Conservation (phyloP, 768 basidiomycete genomes). For the Candolleomyces efflorescens region DNA sequence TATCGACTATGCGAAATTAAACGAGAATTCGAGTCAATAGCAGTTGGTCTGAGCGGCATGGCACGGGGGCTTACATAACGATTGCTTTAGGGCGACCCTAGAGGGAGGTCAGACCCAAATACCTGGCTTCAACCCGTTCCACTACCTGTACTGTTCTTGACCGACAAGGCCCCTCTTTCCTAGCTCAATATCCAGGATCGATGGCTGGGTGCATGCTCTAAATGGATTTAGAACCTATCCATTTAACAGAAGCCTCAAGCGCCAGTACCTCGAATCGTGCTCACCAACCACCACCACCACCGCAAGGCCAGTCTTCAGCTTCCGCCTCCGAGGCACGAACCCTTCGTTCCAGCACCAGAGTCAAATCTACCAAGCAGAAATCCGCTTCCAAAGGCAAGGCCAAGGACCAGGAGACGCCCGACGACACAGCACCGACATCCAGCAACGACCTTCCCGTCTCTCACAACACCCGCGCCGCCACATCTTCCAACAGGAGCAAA, state of each 20-base stretch:
- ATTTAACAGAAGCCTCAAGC: slow-evolving; percentile 70
- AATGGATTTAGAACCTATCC: slow-evolving; percentile 83
- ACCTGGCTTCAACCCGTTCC: slow-evolving; percentile 22
- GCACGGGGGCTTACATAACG: slow-evolving; percentile 47
- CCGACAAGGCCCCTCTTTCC: slow-evolving; percentile 23
- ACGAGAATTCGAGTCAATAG: neutral
- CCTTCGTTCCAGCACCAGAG: slow-evolving; percentile 72
- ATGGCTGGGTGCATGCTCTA: slow-evolving; percentile 87
- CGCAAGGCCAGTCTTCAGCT: slow-evolving; percentile 33
- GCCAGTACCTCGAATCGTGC: slow-evolving; percentile 48
- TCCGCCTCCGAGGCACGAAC: slow-evolving; percentile 49
- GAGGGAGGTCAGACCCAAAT: slow-evolving; percentile 24
- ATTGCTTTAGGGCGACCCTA: slow-evolving; percentile 30
- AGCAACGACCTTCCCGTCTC: slow-evolving; percentile 29
- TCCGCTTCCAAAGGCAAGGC: slow-evolving; percentile 52
- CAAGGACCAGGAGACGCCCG: slow-evolving; percentile 48
- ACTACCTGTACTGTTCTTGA: slow-evolving; percentile 26
- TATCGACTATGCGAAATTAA: neutral
- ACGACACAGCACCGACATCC: slow-evolving; percentile 26
- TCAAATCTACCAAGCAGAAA: slow-evolving; percentile 71
- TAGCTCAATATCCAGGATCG: slow-evolving; percentile 48
- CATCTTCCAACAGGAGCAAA: slow-evolving; percentile 39
- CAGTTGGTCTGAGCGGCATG: slow-evolving; percentile 21
- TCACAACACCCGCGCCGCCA: slow-evolving; percentile 41
- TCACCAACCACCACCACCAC: slow-evolving; percentile 28